Percentiles rank a stretch among this genome's conserved stretches.
These are phyloP conservation scores for Diophrys appendiculata DNA, from an alignment of 73 alveolate species.

Conservation along the genomic window DNA sequence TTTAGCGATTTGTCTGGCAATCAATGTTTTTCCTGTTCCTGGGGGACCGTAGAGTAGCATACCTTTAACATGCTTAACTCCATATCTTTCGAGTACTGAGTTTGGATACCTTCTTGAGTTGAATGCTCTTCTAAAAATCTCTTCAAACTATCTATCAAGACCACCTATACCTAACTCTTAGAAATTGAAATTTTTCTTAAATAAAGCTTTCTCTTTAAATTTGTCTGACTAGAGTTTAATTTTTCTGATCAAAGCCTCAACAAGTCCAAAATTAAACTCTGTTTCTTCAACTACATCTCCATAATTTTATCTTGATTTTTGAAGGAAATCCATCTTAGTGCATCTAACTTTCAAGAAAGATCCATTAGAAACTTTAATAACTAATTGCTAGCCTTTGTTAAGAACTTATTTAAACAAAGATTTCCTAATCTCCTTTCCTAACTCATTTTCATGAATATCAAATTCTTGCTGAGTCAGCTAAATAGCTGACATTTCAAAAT, in stretches of 20 bases:
- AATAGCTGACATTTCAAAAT: background rate
- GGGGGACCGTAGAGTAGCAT: constrained; percentile 99
- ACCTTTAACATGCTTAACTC: constrained; percentile 96
- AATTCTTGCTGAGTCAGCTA: background rate
- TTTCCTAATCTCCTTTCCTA: background rate
- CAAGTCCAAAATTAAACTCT: constrained; percentile 5
- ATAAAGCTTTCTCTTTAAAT: constrained; percentile 57
- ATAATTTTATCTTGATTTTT: background rate
- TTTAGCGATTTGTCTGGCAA: constrained; percentile 96
- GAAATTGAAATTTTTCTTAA: constrained; percentile 88
- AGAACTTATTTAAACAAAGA: background rate
- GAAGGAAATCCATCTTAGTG: background rate
- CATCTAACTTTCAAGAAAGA: background rate
- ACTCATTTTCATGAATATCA: background rate
- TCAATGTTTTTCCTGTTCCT: constrained; percentile 98
- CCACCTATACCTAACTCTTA: constrained; percentile 99
- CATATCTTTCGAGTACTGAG: constrained; percentile 94
- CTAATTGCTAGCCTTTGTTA: background rate
- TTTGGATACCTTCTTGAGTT: constrained; percentile 97
- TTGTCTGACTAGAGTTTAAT: constrained; percentile 36
- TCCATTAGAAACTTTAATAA: background rate
- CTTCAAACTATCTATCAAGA: constrained; percentile 93
- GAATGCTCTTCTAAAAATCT: constrained; percentile 99
- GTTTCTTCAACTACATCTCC: constrained; percentile 27
- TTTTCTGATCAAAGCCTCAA: background rate